Evolutionary conservation across 805 yeast species (phyloP), one percentile per base, ranked within the genome.

Genomic region (Brettanomyces naardenensis): DNA sequence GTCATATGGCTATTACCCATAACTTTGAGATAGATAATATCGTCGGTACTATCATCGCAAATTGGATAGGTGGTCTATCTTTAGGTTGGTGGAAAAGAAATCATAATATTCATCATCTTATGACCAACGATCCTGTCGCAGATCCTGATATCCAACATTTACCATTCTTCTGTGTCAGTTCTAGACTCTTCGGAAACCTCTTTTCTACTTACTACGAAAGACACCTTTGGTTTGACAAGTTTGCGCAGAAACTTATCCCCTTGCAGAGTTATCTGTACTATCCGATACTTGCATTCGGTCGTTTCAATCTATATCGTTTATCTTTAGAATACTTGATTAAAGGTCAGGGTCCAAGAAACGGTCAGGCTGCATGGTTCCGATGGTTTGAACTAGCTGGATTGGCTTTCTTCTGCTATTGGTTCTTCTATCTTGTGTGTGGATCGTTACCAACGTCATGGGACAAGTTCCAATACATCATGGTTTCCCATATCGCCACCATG

Each of bases 61-160:
- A 84, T 44, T 87, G 70, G 65, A 59, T 78, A 36, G 96, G 96
- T n/a, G 96, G 96, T 0, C 66, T 87, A 30, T 83, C 95, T 33
- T 54, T 86, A 17, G 95, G 95, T 2, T 87, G 96, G 96, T 87
- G 96, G 96, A 88, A 87, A 50, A 68, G 89, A 37, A 87, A 84
- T 58, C 96, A 87, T 60, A 87, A 87, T 55, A 94, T 87, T n/a
- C 96, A 87, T 59, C 96, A 87, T 56, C 62, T 87, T 36, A 71
- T 87, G 38, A 83, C 95, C n/a, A 87, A 87, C 58, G 95, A 87
- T 53, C 95, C 96, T 0, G 81, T 82, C 2, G 95, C 88, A 54
- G 96, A 87, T 52, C 96, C 96, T 0, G 96, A 87, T 60, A 88
- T 87, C 54, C 96, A 87, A 59, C 95, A 87, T 60, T 58, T 87